A percentile compares a stretch with the other conserved stretches of the same genome.
phyloP scores from a whole-genome alignment of 306 rosid species.

The Sechiopsis laciniata region DNA sequence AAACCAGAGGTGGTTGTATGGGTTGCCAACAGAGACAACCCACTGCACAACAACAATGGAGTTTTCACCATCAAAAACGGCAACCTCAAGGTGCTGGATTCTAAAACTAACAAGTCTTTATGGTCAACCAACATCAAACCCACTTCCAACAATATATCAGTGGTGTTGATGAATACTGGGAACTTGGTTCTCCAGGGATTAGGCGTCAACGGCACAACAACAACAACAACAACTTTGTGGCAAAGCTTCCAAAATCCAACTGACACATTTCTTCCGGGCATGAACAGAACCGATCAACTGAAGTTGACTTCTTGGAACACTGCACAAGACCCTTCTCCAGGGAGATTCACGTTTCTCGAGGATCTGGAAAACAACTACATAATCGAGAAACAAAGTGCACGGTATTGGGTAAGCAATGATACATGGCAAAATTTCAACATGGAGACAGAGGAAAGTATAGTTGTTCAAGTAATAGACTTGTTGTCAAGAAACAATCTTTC shows the following conservation, averaged over 20 bases:
- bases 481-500: too few species aligned
- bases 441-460: too few species aligned
- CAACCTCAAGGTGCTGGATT: slow-evolving; percentile 22
- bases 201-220: not conserved
- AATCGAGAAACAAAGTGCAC: too few species aligned
- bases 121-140: slow-evolving; percentile 8
- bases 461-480: too few species aligned
- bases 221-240: slow-evolving; percentile 23
- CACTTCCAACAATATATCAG: not conserved
- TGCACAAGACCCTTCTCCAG: too few species aligned
- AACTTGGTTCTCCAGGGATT: slow-evolving; percentile 30
- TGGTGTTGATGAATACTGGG: slow-evolving; percentile 39
- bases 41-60: slow-evolving; percentile 16
- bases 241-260: slow-evolving; percentile 58
- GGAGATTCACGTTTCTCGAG: too few species aligned
- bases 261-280: slow-evolving; percentile 76
- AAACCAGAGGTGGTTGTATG: slow-evolving; percentile 29
- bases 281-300: slow-evolving; percentile 26
- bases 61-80: slow-evolving; percentile 32
- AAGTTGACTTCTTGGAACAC: too few species aligned
- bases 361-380: too few species aligned
- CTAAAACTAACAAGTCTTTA: not conserved
- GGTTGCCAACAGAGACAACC: slow-evolving; percentile 36
- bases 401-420: too few species aligned
- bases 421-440: too few species aligned